A percentile compares a stretch with the other conserved stretches of the same genome.
phyloP scores from a whole-genome alignment of 306 rosid genomes.

The Castanospermum australe region DNA sequence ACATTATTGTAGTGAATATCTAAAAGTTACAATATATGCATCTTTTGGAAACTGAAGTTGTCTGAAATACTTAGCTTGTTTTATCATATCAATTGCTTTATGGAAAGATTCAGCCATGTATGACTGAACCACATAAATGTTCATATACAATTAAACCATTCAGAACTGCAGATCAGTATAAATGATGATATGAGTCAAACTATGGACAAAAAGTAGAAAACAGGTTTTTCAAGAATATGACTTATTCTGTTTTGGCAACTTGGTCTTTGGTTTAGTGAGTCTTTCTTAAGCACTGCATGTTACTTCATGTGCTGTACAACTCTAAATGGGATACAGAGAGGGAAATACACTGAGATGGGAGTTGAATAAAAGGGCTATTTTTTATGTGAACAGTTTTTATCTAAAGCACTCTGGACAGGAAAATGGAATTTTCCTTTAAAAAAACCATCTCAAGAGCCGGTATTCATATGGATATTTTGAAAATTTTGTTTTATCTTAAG shows the following conservation, averaged over 20 bases:
- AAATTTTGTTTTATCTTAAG: not conserved
- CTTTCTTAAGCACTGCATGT: not conserved
- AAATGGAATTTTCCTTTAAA: conserved; percentile 10
- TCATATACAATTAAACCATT: not conserved
- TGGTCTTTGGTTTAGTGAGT: conserved; percentile 3
- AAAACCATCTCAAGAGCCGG: not conserved
- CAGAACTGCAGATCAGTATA: not conserved
- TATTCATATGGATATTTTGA: not conserved
- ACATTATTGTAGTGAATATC: not conserved
- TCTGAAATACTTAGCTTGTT: conserved; percentile 14
- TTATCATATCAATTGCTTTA: not conserved
- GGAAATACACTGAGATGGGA: not conserved
- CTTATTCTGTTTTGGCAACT: conserved; percentile 10
- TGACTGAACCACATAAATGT: conserved; percentile 15
- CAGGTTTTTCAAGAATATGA: not conserved
- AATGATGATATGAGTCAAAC: conserved; percentile 1
- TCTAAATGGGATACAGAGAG: not conserved
- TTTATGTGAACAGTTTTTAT: not conserved
- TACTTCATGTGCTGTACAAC: conserved; percentile 7
- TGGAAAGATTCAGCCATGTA: not conserved
- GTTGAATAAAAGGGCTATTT: not conserved
- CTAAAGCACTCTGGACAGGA: not conserved
- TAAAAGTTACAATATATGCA: conserved; percentile 1
- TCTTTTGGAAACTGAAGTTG: conserved; percentile 4
- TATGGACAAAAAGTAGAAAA: not conserved